These are phyloP conservation scores for Pythium phragmiticola DNA, from an alignment of 352 stramenopile genomes.

Conservation along the genomic window DNA sequence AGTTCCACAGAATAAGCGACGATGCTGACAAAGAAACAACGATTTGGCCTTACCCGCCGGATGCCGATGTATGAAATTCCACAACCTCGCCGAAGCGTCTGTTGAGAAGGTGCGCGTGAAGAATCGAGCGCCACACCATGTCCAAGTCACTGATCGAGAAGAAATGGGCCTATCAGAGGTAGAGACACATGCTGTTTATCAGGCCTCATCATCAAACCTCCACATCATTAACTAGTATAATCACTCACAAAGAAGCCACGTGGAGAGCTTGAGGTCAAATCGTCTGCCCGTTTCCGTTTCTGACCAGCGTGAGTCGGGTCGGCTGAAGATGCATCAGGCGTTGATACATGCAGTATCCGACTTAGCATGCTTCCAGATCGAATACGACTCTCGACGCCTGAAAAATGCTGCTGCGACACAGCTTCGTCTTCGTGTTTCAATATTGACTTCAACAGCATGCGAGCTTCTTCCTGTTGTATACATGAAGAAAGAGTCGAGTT, in stretches of 20 bases:
- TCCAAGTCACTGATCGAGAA: constrained; percentile 42
- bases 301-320: constrained; percentile 18
- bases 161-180: constrained; percentile 34
- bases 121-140: constrained; percentile 42
- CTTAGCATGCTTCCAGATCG: constrained; percentile 10
- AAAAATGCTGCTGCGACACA: neutral
- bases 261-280: constrained; percentile 1
- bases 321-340: constrained; percentile 4
- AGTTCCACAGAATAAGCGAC: neutral
- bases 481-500: neutral
- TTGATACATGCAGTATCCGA: constrained; percentile 21
- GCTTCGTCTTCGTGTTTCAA: constrained; percentile 15
- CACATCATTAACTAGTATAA: neutral
- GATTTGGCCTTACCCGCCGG: constrained; percentile 39
- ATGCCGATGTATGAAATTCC: constrained; percentile 43
- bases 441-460: constrained; percentile 19
- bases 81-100: constrained; percentile 37
- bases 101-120: constrained; percentile 43
- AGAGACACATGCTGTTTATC: neutral
- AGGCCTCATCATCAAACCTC: neutral
- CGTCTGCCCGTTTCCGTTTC: constrained; percentile 28
- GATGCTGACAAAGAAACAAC: neutral
- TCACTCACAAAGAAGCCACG: constrained; percentile 32
- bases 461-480: constrained; percentile 18
- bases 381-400: constrained; percentile 8